These are phyloP conservation scores for Nothopassalora personata DNA, from an alignment of 2,329 filamentous ascomycete species.

Conservation along the genomic window DNA sequence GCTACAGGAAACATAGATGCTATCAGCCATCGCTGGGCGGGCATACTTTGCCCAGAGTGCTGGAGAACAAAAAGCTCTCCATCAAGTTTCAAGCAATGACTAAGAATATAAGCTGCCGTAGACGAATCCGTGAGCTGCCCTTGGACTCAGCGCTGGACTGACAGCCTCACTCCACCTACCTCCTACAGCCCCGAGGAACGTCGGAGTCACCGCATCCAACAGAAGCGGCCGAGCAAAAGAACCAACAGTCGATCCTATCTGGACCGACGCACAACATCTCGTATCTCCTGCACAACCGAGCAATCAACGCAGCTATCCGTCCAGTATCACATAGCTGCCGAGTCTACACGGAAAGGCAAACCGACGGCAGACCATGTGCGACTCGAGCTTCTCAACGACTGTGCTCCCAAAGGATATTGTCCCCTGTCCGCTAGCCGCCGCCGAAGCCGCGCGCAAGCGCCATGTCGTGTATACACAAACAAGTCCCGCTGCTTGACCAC, in stretches of 20 bases:
- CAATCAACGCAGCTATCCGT: neutral
- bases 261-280: neutral
- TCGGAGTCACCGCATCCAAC: neutral
- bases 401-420: neutral
- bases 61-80: too few species aligned
- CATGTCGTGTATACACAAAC: neutral
- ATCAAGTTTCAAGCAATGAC: too few species aligned
- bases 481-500: neutral
- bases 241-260: neutral
- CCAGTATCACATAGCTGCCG: neutral
- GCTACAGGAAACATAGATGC: too few species aligned
- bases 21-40: too few species aligned
- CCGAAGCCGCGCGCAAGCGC: slow-evolving; percentile 1
- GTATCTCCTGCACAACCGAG: neutral
- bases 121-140: too few species aligned
- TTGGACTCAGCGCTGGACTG: neutral
- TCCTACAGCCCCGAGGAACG: too few species aligned
- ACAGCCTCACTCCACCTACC: neutral
- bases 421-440: neutral
- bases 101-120: too few species aligned
- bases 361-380: neutral
- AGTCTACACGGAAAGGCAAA: neutral
- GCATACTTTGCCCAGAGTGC: too few species aligned
- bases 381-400: neutral
- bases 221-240: neutral